Evolutionary conservation across 345 rosid genomes (phyloP).

Genomic region (Eucalyptus tenuipes): DNA sequence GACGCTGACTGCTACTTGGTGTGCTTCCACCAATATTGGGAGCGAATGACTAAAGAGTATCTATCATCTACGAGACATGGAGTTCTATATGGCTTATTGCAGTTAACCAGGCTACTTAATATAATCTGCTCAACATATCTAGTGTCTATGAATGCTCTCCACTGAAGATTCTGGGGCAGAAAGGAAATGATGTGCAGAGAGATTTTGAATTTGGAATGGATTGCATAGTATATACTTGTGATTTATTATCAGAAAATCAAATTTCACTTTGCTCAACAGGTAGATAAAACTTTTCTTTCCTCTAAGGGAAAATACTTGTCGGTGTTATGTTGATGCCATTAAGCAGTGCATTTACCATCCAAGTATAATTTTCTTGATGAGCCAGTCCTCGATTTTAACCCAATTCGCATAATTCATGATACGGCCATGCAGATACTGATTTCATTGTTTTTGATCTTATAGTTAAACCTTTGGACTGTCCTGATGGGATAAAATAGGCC

Average conservation of each 20-base stretch:
- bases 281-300: neutral
- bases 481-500: neutral
- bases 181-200: neutral
- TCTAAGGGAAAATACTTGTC: neutral
- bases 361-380: neutral
- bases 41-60: neutral
- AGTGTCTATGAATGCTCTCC: neutral
- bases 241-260: neutral
- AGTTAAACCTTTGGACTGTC: neutral
- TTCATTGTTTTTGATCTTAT: neutral
- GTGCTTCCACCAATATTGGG: neutral
- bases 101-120: neutral
- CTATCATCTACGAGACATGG: neutral
- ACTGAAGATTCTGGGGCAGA: neutral
- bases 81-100: neutral
- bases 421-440: neutral
- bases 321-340: neutral
- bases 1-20: neutral
- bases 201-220: neutral
- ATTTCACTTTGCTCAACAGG: neutral
- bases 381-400: neutral
- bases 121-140: neutral
- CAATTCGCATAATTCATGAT: neutral
- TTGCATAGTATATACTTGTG: neutral
- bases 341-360: neutral